Evolutionary conservation across 2,329 filamentous ascomycete species (phyloP).

Genomic region (Coniochaeta sp.): DNA sequence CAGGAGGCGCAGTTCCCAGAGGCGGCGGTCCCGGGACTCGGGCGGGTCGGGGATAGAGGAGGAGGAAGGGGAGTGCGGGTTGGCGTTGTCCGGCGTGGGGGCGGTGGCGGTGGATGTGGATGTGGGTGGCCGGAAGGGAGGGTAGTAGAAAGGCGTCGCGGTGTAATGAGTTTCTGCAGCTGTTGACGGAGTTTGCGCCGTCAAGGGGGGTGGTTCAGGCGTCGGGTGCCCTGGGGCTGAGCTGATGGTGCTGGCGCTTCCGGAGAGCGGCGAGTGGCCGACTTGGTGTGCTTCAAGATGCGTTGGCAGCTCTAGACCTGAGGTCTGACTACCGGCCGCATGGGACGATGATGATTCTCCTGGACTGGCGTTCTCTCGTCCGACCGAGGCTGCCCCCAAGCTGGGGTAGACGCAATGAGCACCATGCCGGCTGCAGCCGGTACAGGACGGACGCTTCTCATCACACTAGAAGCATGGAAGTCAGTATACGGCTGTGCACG

Average conservation of each 20-base stretch:
- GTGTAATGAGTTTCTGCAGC: neutral
- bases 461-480: constrained; percentile 12
- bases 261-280: neutral
- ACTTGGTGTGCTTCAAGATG: neutral
- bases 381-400: too few relatives aligned
- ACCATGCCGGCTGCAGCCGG: constrained; percentile 15
- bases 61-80: neutral
- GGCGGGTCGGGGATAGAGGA: constrained; percentile 18
- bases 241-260: neutral
- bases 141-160: neutral
- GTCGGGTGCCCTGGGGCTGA: neutral
- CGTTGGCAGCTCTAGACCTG: neutral
- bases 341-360: neutral
- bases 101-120: neutral
- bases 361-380: neutral
- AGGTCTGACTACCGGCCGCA: neutral
- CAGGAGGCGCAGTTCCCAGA: constrained; percentile 28
- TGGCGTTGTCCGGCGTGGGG: neutral
- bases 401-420: constrained; percentile 15
- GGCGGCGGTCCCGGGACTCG: constrained; percentile 25
- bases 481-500: neutral
- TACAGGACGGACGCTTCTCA: constrained; percentile 14
- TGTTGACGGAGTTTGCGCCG: neutral
- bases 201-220: neutral
- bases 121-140: neutral